phyloP scores from a whole-genome alignment of 2,329 filamentous ascomycete genomes.

The Camillea tinctor region DNA sequence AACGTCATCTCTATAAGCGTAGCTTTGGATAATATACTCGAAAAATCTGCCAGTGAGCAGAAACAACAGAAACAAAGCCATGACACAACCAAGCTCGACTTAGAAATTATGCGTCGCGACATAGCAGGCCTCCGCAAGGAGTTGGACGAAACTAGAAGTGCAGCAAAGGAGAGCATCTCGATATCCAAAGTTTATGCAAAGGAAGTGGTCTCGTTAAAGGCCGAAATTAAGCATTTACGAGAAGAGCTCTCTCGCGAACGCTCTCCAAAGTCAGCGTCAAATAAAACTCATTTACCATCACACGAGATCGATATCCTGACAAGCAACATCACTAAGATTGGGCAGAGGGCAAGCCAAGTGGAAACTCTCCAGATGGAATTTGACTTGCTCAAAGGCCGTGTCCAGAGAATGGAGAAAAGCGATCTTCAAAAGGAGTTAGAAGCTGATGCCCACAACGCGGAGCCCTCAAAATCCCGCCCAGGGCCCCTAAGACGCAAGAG shows the following conservation, averaged over 20 bases:
- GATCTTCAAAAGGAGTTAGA: slow-evolving; percentile 6
- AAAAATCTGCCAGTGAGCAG: slow-evolving; percentile 3
- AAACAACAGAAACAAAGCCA: slow-evolving; percentile 11
- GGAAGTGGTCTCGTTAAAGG: slow-evolving; percentile 33
- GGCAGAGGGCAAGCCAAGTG: slow-evolving; percentile 38
- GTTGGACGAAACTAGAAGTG: slow-evolving; percentile 22
- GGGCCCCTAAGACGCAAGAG: slow-evolving; percentile 5
- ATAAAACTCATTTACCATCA: slow-evolving; percentile 24
- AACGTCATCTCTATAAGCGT: slow-evolving; percentile 23
- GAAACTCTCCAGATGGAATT: slow-evolving; percentile 43
- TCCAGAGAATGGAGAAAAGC: slow-evolving; percentile 36
- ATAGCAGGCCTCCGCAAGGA: slow-evolving; percentile 7
- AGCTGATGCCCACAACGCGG: neutral
- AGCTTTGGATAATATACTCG: slow-evolving; percentile 18
- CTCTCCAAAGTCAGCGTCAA: slow-evolving; percentile 9
- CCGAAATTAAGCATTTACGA: slow-evolving; percentile 34
- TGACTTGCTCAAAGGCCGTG: slow-evolving; percentile 37
- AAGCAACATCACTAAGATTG: slow-evolving; percentile 38
- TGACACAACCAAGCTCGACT: slow-evolving; percentile 5
- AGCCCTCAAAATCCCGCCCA: neutral
- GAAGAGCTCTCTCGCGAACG: slow-evolving; percentile 29
- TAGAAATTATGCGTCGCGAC: slow-evolving; percentile 6
- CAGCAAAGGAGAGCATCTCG: slow-evolving; percentile 24
- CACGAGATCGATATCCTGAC: slow-evolving; percentile 41
- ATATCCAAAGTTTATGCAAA: slow-evolving; percentile 27